Conservation (phyloP, 352 stramenopile genomes). For the Globisporangium barbulae region DNA sequence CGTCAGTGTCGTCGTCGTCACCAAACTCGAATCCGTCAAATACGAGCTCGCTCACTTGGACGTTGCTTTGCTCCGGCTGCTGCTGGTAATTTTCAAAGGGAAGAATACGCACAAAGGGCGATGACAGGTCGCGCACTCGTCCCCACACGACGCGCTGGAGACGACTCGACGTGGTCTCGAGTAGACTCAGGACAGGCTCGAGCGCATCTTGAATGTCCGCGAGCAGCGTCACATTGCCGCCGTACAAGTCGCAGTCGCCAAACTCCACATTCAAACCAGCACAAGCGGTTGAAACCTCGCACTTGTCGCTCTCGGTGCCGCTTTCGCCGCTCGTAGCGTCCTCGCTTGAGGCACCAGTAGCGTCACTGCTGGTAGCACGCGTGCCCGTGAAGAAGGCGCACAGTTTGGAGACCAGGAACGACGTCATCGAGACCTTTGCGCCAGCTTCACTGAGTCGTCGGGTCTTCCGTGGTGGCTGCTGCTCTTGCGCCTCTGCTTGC, state of each 20-base stretch:
- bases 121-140: constrained; percentile 4
- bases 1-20: not conserved
- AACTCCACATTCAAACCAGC: not conserved
- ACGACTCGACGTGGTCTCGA: constrained; percentile 12
- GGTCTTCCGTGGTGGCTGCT: constrained; percentile 16
- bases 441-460: constrained; percentile 9
- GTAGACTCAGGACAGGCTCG: constrained; percentile 9
- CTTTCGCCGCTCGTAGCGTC: not conserved
- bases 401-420: constrained; percentile 1
- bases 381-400: constrained; percentile 7
- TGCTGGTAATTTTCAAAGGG: not conserved
- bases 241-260: not conserved
- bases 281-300: not conserved
- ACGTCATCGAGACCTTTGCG: not conserved
- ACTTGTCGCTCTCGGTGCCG: constrained; percentile 2
- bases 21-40: constrained; percentile 11
- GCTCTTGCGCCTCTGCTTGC: not conserved
- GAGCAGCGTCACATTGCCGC: constrained; percentile 13
- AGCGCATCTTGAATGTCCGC: constrained; percentile 15
- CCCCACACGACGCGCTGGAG: constrained; percentile 8
- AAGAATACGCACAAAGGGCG: not conserved
- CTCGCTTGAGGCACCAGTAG: not conserved
- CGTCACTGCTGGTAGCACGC: not conserved
- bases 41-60: not conserved
- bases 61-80: not conserved